phyloP scores from a whole-genome alignment of 225 moss, liverwort and hornwort species.

The Climacium dendroides region DNA sequence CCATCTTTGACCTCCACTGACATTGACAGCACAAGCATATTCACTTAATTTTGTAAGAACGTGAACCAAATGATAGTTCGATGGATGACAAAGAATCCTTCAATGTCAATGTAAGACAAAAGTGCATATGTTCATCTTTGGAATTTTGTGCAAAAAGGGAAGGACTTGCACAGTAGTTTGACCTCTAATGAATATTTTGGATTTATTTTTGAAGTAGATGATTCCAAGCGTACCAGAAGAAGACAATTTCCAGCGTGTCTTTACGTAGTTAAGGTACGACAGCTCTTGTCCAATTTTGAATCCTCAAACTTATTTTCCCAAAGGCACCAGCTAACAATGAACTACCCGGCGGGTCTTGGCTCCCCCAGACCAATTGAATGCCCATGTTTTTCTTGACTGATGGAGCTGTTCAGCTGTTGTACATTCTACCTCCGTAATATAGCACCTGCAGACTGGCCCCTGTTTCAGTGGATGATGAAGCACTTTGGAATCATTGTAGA shows the following conservation, averaged over 20 bases:
- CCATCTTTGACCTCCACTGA: neutral
- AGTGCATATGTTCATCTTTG: no score
- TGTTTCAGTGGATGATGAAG: neutral
- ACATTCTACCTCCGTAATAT: neutral
- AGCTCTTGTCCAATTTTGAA: neutral
- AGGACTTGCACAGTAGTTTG: no score
- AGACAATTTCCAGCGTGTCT: no score
- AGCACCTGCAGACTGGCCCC: neutral
- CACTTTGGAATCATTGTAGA: neutral
- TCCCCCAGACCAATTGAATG: neutral
- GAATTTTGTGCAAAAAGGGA: no score
- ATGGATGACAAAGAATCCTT: neutral
- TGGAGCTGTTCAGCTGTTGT: no score
- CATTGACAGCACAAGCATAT: neutral
- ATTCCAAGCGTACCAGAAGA: no score
- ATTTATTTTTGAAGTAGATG: no score
- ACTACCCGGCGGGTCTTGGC: no score
- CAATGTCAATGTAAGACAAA: neutral
- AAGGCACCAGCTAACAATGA: neutral
- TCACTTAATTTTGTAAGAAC: neutral
- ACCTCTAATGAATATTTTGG: no score
- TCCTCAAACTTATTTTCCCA: neutral
- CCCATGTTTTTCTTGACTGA: neutral
- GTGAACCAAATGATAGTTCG: fast-evolving
- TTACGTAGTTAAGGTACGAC: no score